Conservation (phyloP, 2,329 filamentous ascomycete species). For the Calonectria honghensis region DNA sequence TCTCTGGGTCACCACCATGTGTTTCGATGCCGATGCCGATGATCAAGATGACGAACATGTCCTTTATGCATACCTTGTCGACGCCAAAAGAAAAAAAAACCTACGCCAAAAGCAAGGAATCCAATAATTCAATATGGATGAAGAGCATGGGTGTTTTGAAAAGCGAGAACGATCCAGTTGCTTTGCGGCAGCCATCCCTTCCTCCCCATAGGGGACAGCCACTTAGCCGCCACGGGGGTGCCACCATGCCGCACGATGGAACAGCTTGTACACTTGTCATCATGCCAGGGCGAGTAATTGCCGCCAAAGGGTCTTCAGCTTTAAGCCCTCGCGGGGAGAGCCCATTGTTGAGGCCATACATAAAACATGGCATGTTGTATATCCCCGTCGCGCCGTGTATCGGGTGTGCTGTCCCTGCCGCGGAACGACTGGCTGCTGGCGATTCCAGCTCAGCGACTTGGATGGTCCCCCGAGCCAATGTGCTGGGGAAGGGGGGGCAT, state of each 20-base stretch:
- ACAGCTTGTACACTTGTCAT: constrained; percentile 8
- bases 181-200: constrained; percentile 4
- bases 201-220: neutral
- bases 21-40: constrained; percentile 17
- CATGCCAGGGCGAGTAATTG: constrained; percentile 19
- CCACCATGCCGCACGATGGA: constrained; percentile 23
- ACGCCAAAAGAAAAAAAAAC: constrained; percentile 2
- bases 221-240: constrained; percentile 27
- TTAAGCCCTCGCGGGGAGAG: neutral
- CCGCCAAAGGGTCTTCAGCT: constrained; percentile 3
- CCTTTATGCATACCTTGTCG: neutral
- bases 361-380: constrained; percentile 8
- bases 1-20: constrained; percentile 8
- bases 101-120: constrained; percentile 10
- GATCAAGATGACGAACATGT: constrained; percentile 1
- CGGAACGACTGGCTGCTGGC: constrained; percentile 31
- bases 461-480: constrained; percentile 10
- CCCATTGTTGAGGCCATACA: constrained; percentile 19
- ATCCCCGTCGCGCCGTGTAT: constrained; percentile 28
- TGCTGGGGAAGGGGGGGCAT: constrained; percentile 15
- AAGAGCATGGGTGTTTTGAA: constrained; percentile 23
- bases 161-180: constrained; percentile 12
- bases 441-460: constrained; percentile 22
- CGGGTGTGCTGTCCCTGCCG: constrained; percentile 39
- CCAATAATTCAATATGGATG: constrained; percentile 12